These are phyloP conservation scores for Fusarium penzigii DNA, from an alignment of 2,329 filamentous ascomycete genomes.

Conservation along the genomic window DNA sequence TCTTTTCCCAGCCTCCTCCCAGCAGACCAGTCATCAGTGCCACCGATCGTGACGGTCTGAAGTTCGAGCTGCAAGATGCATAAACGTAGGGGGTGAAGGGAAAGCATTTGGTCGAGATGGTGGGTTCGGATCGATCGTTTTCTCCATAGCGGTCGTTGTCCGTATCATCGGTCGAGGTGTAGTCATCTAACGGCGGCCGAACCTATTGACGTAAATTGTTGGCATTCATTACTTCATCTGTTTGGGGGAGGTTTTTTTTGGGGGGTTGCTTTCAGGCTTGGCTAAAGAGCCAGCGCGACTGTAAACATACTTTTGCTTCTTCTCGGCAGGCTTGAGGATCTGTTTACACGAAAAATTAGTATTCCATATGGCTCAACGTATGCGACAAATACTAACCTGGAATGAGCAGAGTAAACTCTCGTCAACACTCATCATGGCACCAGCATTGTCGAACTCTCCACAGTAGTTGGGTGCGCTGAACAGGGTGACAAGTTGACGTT, in stretches of 20 bases:
- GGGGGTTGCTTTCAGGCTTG: conserved; percentile 19
- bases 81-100: no score
- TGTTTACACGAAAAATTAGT: conserved; percentile 36
- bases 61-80: conserved; percentile 31
- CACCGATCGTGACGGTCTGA: conserved; percentile 20
- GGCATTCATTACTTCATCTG: conserved; percentile 45
- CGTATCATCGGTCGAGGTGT: conserved; percentile 25
- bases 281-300: conserved; percentile 63
- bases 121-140: conserved; percentile 25
- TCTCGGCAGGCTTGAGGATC: conserved; percentile 99
- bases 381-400: conserved; percentile 64
- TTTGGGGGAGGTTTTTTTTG: conserved; percentile 20
- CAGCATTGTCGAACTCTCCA: conserved; percentile 98
- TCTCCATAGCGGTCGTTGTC: conserved; percentile 25
- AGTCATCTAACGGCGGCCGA: conserved; percentile 82
- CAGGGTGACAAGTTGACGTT: conserved; percentile 93
- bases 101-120: conserved; percentile 21
- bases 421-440: conserved; percentile 99
- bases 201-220: conserved; percentile 76
- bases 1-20: conserved; percentile 29
- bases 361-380: neutral
- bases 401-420: conserved; percentile 98
- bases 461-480: conserved; percentile 99
- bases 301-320: conserved; percentile 99
- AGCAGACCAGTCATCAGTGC: conserved; percentile 33